Base-by-base conservation (phyloP, 768 basidiomycete species). In the Melanogaster broomeanus region DNA sequence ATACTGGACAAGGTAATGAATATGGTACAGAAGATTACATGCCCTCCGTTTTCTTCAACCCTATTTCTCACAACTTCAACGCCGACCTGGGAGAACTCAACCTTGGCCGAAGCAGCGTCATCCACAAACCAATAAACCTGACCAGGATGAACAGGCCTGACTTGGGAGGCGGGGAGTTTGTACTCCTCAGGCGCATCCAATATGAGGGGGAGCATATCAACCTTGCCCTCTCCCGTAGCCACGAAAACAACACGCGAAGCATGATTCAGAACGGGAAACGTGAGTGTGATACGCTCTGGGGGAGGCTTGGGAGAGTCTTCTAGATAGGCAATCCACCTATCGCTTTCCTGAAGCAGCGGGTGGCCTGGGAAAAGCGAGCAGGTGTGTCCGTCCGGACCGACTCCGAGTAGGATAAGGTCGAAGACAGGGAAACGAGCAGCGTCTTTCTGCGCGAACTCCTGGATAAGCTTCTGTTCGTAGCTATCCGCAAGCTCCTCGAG, bases 331-430 rank as follows among this genome's bases (percentile, higher is more conserved):
- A 99, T 90, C 97, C 97, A 99, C 53, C 91, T 82, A 68, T 93
- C 92, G 44, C 78, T 81, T 72, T 97, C 96, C n/a, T 72, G 54
- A 43, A 99, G 80, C 34, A 98, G 80, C 33, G 70, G 72, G 65
- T 98, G 96, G n/a, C 80, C 89, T 9, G 97, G 97, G 83, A 99
- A 99, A 59, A 99, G 85, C 7, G 91, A 94, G 55, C 89, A 93
- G 37, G 96, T 98, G 77, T 99, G 97, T n/a, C 96, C 96, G 67
- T 98, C 97, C 6, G 90, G 91, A 27, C 97, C 97, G 81, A 95
- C 86, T 43, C 97, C 97, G 45, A 99, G 87, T 39, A 99, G 83
- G 73, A 98, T 89, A 66, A 99, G 84, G 68, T 99, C 97, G 70
- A 99, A 98, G 45, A 97, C 78, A 56, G 97, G 97, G 80, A 98